Evolutionary conservation across 2,329 filamentous ascomycete genomes (phyloP).

Genomic region (Venturia carpophila): DNA sequence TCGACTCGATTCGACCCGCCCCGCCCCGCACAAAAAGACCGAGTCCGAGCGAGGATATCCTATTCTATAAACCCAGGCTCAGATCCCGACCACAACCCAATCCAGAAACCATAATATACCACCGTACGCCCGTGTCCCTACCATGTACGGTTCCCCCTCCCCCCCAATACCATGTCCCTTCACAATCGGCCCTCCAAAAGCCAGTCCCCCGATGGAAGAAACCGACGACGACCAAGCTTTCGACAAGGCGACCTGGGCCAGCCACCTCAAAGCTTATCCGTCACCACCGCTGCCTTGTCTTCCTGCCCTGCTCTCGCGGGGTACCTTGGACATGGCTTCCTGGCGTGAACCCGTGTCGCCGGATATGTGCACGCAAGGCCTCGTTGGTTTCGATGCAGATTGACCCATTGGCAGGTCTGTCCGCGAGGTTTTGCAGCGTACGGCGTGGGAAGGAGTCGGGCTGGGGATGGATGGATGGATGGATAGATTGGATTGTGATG

Average conservation of each 20-base stretch:
- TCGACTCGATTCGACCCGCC: no score
- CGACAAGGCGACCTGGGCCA: not conserved
- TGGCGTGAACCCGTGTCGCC: no score
- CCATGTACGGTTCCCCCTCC: not conserved
- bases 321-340: not conserved
- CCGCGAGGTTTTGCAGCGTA: not conserved
- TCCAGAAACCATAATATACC: no score
- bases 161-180: not conserved
- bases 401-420: not conserved
- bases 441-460: no score
- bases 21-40: no score
- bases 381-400: no score
- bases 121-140: not conserved
- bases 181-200: conserved; percentile 1
- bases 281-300: not conserved
- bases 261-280: not conserved
- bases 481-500: not conserved
- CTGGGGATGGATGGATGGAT: no score
- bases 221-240: not conserved
- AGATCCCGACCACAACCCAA: no score
- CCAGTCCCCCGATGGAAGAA: not conserved
- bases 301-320: not conserved
- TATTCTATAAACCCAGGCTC: no score
- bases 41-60: no score
- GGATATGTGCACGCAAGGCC: no score